Evolutionary conservation across 208 protist genomes (phyloP).

Genomic region (Crithidia acanthocephali): DNA sequence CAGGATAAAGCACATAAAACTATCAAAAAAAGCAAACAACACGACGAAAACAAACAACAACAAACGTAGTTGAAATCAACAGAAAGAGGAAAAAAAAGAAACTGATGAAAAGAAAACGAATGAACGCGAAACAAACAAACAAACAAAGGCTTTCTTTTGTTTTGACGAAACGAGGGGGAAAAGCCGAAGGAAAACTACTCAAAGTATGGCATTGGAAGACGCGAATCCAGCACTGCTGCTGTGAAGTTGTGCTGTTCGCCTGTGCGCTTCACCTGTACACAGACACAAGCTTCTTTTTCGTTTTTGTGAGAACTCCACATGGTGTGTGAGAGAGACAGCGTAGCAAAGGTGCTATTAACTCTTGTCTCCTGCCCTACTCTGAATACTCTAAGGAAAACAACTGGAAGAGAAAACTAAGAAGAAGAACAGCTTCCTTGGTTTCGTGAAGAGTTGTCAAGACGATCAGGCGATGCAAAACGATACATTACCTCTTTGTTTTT

Average conservation of each 20-base stretch:
- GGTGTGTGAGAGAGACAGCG: no score
- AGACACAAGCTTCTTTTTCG: no score
- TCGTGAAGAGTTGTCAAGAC: not conserved
- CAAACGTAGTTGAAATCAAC: not conserved
- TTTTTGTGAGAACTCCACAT: no score
- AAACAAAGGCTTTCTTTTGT: not conserved
- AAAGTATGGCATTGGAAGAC: no score
- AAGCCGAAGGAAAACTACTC: not conserved
- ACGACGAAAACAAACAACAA: not conserved
- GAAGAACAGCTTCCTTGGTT: not conserved
- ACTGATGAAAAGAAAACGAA: constrained; percentile 1
- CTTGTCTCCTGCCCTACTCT: no score
- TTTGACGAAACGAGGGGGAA: not conserved
- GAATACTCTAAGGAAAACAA: not conserved
- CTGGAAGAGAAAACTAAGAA: not conserved
- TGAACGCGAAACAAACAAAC: no score
- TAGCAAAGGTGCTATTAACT: no score
- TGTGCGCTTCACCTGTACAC: no score
- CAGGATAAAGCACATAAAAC: no score
- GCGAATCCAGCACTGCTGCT: no score
- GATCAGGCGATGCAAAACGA: not conserved
- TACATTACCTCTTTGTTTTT: no score
- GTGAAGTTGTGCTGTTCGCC: no score
- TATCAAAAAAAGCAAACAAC: constrained; percentile 6
- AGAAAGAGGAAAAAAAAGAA: constrained; percentile 3